Evolutionary conservation across 495 filamentous ascomycete genomes (phyloP).

Genomic region (Neurospora sp.): DNA sequence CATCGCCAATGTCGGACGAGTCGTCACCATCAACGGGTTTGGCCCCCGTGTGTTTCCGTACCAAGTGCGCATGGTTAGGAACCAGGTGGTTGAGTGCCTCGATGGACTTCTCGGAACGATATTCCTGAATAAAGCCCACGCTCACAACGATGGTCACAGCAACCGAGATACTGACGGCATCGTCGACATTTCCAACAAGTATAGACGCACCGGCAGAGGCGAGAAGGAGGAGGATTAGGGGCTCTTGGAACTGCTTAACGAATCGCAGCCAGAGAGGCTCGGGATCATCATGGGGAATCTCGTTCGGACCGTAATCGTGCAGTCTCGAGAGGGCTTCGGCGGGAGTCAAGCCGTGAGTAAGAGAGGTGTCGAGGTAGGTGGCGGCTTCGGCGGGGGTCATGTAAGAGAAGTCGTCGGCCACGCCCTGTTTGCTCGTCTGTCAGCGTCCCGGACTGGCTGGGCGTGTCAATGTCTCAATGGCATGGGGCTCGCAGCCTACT

Average conservation of each 20-base stretch:
- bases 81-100: slow-evolving; percentile 90
- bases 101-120: slow-evolving; percentile 93
- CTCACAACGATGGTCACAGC: slow-evolving; percentile 95
- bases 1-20: slow-evolving; percentile 33
- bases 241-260: slow-evolving; percentile 90
- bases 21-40: slow-evolving; percentile 18
- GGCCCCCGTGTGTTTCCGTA: slow-evolving; percentile 45
- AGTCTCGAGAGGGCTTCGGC: slow-evolving; percentile 71
- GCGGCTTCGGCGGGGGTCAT: slow-evolving; percentile 71
- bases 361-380: slow-evolving; percentile 68
- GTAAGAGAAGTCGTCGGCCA: slow-evolving; percentile 43
- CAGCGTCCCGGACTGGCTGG: slow-evolving; percentile 1
- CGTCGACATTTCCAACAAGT: slow-evolving; percentile 88
- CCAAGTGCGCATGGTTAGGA: slow-evolving; percentile 86
- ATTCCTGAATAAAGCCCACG: slow-evolving; percentile 95
- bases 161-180: slow-evolving; percentile 88
- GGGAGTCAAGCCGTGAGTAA: slow-evolving; percentile 68
- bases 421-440: slow-evolving; percentile 18
- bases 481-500: slow-evolving; percentile 19
- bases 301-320: slow-evolving; percentile 77
- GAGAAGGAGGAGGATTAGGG: slow-evolving; percentile 81
- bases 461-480: neutral
- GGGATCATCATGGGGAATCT: slow-evolving; percentile 85
- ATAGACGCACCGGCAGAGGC: slow-evolving; percentile 83
- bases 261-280: slow-evolving; percentile 94